phyloP scores from a whole-genome alignment of 2,329 filamentous ascomycete species.

The Cladosporium phlei region DNA sequence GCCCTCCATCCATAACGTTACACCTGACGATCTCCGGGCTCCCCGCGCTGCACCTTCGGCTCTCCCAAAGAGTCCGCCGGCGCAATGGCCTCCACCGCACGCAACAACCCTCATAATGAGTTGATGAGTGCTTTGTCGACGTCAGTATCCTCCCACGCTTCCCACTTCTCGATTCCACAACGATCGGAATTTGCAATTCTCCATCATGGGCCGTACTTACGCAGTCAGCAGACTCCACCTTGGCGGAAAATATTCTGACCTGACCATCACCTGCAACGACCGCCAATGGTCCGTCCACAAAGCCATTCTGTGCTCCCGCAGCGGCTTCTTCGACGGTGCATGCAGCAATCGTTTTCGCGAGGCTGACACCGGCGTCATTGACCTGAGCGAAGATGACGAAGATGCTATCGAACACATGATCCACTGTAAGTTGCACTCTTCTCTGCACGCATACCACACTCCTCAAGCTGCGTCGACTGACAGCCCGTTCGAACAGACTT shows the following conservation, averaged over 20 bases:
- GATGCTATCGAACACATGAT: constrained; percentile 38
- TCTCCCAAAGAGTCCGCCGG: constrained; percentile 10
- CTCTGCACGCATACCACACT: constrained; percentile 2
- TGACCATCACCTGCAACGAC: constrained; percentile 44
- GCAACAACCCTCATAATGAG: constrained; percentile 38
- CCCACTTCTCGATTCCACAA: constrained; percentile 6
- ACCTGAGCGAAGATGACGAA: constrained; percentile 36
- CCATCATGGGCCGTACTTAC: constrained; percentile 24
- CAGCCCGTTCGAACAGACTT: constrained; percentile 26
- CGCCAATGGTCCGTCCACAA: constrained; percentile 45
- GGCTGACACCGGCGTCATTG: constrained; percentile 31
- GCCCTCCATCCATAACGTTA: constrained; percentile 7
- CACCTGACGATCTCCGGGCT: constrained; percentile 12
- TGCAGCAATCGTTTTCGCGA: constrained; percentile 34
- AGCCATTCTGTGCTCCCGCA: constrained; percentile 46
- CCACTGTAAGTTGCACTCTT: constrained; percentile 28
- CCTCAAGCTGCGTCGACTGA: constrained; percentile 6
- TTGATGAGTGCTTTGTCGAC: constrained; percentile 45
- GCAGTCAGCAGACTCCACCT: constrained; percentile 29
- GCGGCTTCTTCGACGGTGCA: constrained; percentile 41
- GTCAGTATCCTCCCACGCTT: constrained; percentile 32
- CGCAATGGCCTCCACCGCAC: constrained; percentile 26
- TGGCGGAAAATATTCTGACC: constrained; percentile 43
- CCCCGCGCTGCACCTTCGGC: constrained; percentile 13
- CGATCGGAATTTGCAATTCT: constrained; percentile 13